Percentiles rank a stretch among this genome's conserved stretches.
Evolutionary conservation across 306 rosid genomes (phyloP).

Genomic region (Cajanus cajan): DNA sequence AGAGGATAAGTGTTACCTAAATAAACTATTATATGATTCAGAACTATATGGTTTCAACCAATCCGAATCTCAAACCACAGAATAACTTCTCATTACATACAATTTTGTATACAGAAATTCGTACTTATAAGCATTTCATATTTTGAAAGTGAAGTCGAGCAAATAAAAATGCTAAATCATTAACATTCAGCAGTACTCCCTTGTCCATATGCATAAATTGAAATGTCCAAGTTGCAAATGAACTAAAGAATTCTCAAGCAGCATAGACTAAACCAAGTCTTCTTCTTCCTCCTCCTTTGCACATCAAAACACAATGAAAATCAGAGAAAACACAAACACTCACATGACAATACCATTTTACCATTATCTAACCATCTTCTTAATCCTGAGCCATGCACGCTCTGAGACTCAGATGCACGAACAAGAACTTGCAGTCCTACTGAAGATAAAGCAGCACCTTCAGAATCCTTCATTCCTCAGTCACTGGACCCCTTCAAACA

Average conservation of each 20-base stretch:
- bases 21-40: no score
- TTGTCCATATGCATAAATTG: not conserved
- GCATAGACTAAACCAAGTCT: not conserved
- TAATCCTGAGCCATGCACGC: slow-evolving; percentile 29
- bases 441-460: slow-evolving; percentile 46
- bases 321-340: not conserved
- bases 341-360: slow-evolving; percentile 36
- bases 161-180: not conserved
- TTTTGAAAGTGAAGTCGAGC: not conserved
- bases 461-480: slow-evolving; percentile 39
- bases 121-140: not conserved
- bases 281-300: not conserved
- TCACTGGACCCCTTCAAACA: slow-evolving; percentile 55
- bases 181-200: not conserved
- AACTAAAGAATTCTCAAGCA: not conserved
- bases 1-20: not conserved
- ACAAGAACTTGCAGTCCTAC: slow-evolving; percentile 49
- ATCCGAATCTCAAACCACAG: no score
- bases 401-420: slow-evolving; percentile 45
- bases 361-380: slow-evolving; percentile 19
- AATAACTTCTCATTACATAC: not conserved
- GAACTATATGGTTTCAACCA: no score
- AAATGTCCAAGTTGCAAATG: not conserved
- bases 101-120: not conserved
- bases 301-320: not conserved